These are phyloP conservation scores for Lepiota subincarnata DNA, from an alignment of 768 basidiomycete species.

Conservation along the genomic window DNA sequence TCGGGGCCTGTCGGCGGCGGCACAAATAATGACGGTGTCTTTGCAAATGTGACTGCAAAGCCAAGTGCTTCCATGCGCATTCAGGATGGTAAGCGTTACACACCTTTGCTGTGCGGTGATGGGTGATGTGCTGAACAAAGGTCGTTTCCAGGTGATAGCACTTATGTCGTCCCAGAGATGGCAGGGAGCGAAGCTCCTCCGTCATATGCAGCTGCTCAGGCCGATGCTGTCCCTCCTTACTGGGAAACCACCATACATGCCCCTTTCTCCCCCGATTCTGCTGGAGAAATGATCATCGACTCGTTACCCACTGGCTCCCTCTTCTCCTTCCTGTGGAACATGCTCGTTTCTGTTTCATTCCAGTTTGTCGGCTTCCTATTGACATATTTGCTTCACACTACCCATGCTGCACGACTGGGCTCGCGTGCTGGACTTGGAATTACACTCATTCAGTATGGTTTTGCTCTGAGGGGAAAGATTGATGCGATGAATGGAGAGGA, in stretches of 20 bases:
- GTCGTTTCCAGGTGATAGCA: conserved; percentile 53
- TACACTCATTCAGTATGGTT: conserved; percentile 94
- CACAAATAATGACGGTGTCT: conserved; percentile 83
- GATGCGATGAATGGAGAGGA: conserved; percentile 34
- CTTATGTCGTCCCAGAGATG: conserved; percentile 80
- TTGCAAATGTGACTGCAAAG: conserved; percentile 93
- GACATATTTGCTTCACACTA: conserved; percentile 91
- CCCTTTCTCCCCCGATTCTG: conserved; percentile 58
- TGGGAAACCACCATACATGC: conserved; percentile 98
- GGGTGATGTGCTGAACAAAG: not conserved
- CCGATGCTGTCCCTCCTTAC: conserved; percentile 96
- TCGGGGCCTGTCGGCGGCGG: conserved; percentile 59
- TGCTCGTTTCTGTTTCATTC: conserved; percentile 93
- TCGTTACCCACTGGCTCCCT: conserved; percentile 77
- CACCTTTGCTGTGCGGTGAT: conserved; percentile 8
- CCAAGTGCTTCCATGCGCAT: conserved; percentile 55
- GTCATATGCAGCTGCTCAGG: conserved; percentile 86
- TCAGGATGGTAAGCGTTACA: conserved; percentile 52
- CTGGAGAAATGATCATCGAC: conserved; percentile 87
- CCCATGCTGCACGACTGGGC: conserved; percentile 90
- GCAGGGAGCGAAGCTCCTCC: conserved; percentile 82
- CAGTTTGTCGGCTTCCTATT: conserved; percentile 92
- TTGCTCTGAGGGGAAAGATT: conserved; percentile 60
- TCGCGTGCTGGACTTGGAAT: conserved; percentile 94
- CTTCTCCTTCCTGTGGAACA: conserved; percentile 89